Conservation (phyloP, 192 early-diverging fungal genomes). For the Gonapodya prolifera region DNA sequence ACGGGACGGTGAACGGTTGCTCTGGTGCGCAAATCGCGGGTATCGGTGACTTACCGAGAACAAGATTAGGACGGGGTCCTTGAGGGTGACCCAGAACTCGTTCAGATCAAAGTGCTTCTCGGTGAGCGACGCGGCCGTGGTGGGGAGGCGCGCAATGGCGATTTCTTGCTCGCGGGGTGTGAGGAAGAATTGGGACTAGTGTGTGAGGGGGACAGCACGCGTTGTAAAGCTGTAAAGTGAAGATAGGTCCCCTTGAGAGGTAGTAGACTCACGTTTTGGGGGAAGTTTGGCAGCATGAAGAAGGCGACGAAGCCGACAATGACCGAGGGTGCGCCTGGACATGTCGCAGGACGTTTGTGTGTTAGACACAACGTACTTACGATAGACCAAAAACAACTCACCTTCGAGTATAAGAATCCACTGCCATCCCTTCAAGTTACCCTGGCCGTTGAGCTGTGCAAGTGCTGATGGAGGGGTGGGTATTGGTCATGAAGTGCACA, state of each 20-base stretch:
- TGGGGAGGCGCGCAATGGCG: neutral
- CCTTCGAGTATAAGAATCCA: slow-evolving; percentile 60
- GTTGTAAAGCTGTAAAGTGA: too few relatives aligned
- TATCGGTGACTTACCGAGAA: neutral
- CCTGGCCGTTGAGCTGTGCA: slow-evolving; percentile 27
- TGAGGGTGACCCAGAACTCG: neutral
- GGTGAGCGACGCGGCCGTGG: neutral
- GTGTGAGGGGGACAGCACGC: too few relatives aligned
- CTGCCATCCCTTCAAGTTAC: slow-evolving; percentile 44
- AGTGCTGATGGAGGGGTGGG: neutral
- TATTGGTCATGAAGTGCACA: slow-evolving; percentile 12
- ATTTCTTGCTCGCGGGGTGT: neutral
- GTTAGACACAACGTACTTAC: too few relatives aligned
- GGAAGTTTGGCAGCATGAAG: slow-evolving; percentile 19
- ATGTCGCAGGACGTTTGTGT: too few relatives aligned
- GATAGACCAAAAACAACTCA: too few relatives aligned
- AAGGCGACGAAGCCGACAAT: slow-evolving; percentile 36
- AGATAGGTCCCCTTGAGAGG: too few relatives aligned
- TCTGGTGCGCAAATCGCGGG: neutral
- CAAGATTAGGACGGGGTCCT: neutral
- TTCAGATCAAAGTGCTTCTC: neutral
- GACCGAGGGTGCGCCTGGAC: slow-evolving; percentile 25
- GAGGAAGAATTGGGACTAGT: neutral
- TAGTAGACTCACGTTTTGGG: neutral
- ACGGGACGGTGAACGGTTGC: neutral